These are phyloP conservation scores for Plenodomus biglobosus DNA, from an alignment of 2,329 filamentous ascomycete species.

Conservation along the genomic window DNA sequence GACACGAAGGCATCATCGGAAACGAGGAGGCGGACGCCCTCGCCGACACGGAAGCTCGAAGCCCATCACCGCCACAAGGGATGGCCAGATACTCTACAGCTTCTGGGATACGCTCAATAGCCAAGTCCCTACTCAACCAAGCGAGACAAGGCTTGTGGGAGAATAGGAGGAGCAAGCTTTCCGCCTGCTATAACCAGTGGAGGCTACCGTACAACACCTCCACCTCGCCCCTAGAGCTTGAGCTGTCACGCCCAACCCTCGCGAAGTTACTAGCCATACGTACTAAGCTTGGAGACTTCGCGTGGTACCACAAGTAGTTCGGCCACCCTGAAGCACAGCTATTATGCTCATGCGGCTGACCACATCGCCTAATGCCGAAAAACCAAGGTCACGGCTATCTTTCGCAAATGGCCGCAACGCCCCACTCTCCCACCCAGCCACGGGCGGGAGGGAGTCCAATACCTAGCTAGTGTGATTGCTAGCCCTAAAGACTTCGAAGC, in stretches of 20 bases:
- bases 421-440: background rate
- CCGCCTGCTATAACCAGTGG: constrained; percentile 2
- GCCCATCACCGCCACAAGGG: background rate
- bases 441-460: background rate
- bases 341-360: constrained; percentile 2
- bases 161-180: constrained; percentile 3
- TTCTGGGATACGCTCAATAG: background rate
- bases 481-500: constrained; percentile 2
- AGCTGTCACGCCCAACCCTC: constrained; percentile 2
- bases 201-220: background rate
- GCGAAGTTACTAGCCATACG: constrained; percentile 4
- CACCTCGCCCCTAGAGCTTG: background rate
- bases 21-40: background rate
- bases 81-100: background rate
- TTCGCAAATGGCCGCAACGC: constrained; percentile 1
- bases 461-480: background rate
- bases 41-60: background rate
- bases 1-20: constrained; percentile 1
- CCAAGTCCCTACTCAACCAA: background rate
- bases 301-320: constrained; percentile 9
- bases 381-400: background rate
- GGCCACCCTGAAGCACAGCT: constrained; percentile 6
- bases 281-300: constrained; percentile 7
- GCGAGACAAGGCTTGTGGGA: background rate
- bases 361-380: constrained; percentile 2